Base-by-base conservation (phyloP, 2,329 filamentous ascomycete genomes). In the Ascochyta lentis region DNA sequence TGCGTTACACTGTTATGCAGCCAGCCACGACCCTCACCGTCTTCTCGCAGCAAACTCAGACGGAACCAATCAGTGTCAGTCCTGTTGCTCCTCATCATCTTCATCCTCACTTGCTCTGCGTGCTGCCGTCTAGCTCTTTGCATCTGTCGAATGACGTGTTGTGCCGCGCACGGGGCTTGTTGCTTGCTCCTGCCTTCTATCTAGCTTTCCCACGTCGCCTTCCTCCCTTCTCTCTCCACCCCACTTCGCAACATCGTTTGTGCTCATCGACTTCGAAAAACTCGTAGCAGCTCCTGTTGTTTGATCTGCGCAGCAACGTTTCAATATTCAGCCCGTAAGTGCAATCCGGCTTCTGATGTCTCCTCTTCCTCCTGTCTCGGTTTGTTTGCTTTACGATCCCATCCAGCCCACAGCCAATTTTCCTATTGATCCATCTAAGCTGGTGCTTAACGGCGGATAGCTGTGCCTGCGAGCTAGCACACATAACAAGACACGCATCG, bases 121-220 rank as follows among this genome's bases (percentile, higher is more conserved):
- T 4, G 24, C 15, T 19, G 44, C 44, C 10, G 26, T 35, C 26
- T 19, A 22, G 29, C 23, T 16, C 13, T 19, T 42, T 23, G 16
- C 35, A 3, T 39, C 33, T 16, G 41, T 46, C n/a, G 23, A 37
- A 42, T 50, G 41, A 42, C 41, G 47, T 40, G 46, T 19, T 37
- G 33, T 56, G 46, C 48, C 35, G 53, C 43, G 56, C 56, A 42
- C 50, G 46, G 56, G 34, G 35, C 44, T 49, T 40, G 58, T 56
- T 42, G 50, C 53, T 55, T 6, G 56, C 49, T 44, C 58, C 55
- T 56, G 42, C 55, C 59, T 65, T 56, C 54, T 51, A 48, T 52
- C 54, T 46, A 40, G 12, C 44, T 48, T 38, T 44, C 38, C 49
- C 38, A 37, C 37, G 10, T 31, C 6, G 5, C 10, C 35, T 42